Percentiles rank a stretch among this genome's conserved stretches.
Evolutionary conservation across 441 rosid genomes (phyloP).

Genomic region (Arabidopsis lyrata): DNA sequence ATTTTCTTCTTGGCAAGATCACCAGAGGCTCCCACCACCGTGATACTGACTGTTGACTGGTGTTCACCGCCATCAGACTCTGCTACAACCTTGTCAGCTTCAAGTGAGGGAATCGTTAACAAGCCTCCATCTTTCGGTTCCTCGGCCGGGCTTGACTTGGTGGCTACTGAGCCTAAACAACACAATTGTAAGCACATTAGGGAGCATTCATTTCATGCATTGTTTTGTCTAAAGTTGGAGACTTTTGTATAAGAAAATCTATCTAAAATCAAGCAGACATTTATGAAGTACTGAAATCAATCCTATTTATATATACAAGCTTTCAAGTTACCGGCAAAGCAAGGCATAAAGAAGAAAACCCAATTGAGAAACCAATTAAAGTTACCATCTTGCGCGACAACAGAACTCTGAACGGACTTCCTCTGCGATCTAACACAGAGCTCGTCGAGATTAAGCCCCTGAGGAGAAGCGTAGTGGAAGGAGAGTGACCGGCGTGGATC

Average conservation of each 20-base stretch:
- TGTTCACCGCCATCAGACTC: constrained; percentile 44
- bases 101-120: constrained; percentile 48
- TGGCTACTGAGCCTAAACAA: constrained; percentile 61
- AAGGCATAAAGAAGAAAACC: constrained; percentile 5
- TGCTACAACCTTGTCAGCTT: constrained; percentile 37
- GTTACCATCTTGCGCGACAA: constrained; percentile 71
- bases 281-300: background rate
- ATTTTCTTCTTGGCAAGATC: constrained; percentile 99
- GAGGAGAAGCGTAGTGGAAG: constrained; percentile 41
- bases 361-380: background rate
- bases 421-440: constrained; percentile 50
- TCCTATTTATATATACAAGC: background rate
- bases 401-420: constrained; percentile 48
- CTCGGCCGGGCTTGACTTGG: constrained; percentile 49
- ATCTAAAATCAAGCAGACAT: too few relatives aligned
- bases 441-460: constrained; percentile 45
- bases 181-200: constrained; percentile 17
- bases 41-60: constrained; percentile 78
- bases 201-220: background rate
- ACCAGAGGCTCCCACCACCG: constrained; percentile 97
- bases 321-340: background rate
- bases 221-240: background rate
- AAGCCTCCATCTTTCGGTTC: constrained; percentile 54
- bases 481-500: constrained; percentile 47
- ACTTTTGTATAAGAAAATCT: background rate